Evolutionary conservation across 2,329 filamentous ascomycete genomes (phyloP).

Genomic region (Chaetomiaceae sp.): DNA sequence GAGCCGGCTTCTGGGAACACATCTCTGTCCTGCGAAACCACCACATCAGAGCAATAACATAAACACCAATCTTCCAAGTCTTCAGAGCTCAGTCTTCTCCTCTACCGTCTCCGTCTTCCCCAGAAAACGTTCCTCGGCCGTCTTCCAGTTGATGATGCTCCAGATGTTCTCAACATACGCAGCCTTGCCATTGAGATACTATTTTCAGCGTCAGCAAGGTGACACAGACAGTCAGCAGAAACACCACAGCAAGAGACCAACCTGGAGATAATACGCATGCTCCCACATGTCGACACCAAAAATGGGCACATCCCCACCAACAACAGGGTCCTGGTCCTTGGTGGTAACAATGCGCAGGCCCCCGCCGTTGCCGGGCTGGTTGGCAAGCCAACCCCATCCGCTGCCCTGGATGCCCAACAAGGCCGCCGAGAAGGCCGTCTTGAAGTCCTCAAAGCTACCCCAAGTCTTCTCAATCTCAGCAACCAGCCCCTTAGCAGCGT

Average conservation of each 20-base stretch:
- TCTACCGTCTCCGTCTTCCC: constrained; percentile 29
- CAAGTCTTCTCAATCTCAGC: constrained; percentile 60
- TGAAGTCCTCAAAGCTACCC: constrained; percentile 64
- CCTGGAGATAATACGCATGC: constrained; percentile 85
- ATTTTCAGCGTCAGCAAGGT: constrained; percentile 24
- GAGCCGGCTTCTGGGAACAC: too few relatives aligned
- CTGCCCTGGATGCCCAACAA: constrained; percentile 73
- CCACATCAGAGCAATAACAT: background rate
- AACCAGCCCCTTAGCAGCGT: constrained; percentile 52
- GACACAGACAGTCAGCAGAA: background rate
- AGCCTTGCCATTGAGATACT: constrained; percentile 73
- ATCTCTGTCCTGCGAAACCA: background rate
- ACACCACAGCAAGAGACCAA: constrained; percentile 30
- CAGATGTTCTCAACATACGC: constrained; percentile 73
- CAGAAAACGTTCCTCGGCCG: constrained; percentile 57
- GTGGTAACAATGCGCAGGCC: constrained; percentile 69
- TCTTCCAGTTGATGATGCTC: constrained; percentile 75
- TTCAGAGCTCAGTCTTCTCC: constrained; percentile 35
- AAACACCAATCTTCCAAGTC: too few relatives aligned
- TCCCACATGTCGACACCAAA: constrained; percentile 90
- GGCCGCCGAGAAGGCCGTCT: constrained; percentile 58
- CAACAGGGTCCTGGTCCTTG: constrained; percentile 80
- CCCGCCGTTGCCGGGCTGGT: constrained; percentile 44
- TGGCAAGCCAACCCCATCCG: constrained; percentile 84
- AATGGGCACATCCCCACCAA: constrained; percentile 60